Base-by-base conservation (phyloP, 352 stramenopile genomes). In the Globisporangium spinosum region DNA sequence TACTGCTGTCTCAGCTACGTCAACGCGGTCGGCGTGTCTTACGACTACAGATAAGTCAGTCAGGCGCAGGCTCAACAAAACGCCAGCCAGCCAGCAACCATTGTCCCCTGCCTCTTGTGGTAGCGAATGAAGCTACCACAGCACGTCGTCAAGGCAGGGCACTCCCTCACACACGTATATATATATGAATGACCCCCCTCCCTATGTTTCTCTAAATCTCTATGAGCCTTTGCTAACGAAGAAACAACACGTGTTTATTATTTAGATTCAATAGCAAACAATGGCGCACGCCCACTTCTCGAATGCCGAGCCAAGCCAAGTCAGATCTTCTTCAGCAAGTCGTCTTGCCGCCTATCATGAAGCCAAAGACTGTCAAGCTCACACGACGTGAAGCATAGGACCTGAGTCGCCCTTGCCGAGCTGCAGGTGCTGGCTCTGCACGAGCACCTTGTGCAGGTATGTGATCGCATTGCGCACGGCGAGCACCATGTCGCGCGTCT, bases 1-100 rank as follows among this genome's bases (percentile, higher is more conserved):
- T 94, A 91, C 62, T 87, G 79, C 65, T 94, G 86, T 35, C 78
- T 94, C 53, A 94, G 83, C 67, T 91, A 90, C 73, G 76, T 93
- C 58, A 76, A 78, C 49, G 79, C 70, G 0, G 22, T 67, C 8
- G 65, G 66, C 59, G 66, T 70, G 34, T 58, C 65, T 13, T 40
- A 58, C 35, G 65, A 66, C 58, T 62, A 62, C 49, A 23, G 49
- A 15, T 70, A 45, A 38, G 32, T 10, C 32, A 65, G 22, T 15
- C 51, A 29, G 15, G 8, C 55, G 55, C n/a, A 27, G 2, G 32
- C 10, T 23, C 15, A 8, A 40, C 13, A 47, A 10, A 15, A 57
- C 10, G 29, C 25, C 15, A 43, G 20, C 27, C 17, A 22, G 2
- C 38, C 54, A 12, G 2, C 38, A 25, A 17, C 40, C 23, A 23